Percentiles rank a stretch among this genome's conserved stretches.
Conservation (phyloP, 371 early-diverging fungal species). For the Thermomucor indicae-seudaticae region DNA sequence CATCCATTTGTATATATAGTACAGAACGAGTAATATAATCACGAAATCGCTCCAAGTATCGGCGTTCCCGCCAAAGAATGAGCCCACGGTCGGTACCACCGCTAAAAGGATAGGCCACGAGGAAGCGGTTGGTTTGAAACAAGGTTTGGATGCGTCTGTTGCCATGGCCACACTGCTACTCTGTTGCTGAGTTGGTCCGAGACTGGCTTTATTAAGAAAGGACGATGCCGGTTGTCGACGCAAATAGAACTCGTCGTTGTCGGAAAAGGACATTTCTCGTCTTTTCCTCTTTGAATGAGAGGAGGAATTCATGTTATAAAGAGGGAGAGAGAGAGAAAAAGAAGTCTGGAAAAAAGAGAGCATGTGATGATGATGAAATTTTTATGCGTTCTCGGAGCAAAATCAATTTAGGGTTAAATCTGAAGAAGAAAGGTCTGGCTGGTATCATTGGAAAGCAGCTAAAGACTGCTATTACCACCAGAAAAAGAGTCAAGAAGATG, state of each 20-base stretch:
- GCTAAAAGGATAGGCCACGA: slow-evolving; percentile 57
- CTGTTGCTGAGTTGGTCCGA: neutral
- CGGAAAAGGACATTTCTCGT: neutral
- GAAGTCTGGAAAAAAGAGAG: too few relatives aligned
- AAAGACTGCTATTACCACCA: too few relatives aligned
- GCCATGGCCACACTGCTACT: too few relatives aligned
- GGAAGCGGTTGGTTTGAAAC: slow-evolving; percentile 8
- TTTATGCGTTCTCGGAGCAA: too few relatives aligned
- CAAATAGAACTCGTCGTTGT: neutral
- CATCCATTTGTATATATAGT: slow-evolving; percentile 55
- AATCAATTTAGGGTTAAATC: too few relatives aligned
- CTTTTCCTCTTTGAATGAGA: too few relatives aligned
- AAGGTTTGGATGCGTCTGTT: neutral
- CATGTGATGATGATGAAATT: too few relatives aligned
- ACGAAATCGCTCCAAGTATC: slow-evolving; percentile 58
- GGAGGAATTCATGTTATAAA: too few relatives aligned
- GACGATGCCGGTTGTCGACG: neutral
- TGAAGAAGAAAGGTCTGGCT: too few relatives aligned
- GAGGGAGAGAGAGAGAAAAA: too few relatives aligned
- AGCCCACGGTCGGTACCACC: slow-evolving; percentile 50
- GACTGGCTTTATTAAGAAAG: neutral
- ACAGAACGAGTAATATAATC: slow-evolving; percentile 42
- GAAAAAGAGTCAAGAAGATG: too few relatives aligned
- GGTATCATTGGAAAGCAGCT: too few relatives aligned
- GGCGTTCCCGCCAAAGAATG: slow-evolving; percentile 50